A percentile compares a stretch with the other conserved stretches of the same genome.
Conservation (phyloP, 805 yeast genomes). For the Ogataea neopini region DNA sequence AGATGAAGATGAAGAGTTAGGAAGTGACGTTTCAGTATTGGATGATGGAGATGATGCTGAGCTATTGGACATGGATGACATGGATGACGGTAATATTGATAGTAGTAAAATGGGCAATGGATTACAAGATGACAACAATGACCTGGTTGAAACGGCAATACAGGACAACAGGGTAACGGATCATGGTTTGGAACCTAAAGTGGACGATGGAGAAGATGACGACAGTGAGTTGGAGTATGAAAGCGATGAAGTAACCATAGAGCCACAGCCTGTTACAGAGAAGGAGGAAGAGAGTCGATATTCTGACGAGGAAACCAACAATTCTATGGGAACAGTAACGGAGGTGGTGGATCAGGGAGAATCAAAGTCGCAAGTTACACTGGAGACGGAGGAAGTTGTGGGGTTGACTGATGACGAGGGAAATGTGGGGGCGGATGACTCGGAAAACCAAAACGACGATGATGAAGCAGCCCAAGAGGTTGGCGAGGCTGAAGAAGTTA, state of each 20-base stretch:
- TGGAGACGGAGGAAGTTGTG: conserved; percentile 14
- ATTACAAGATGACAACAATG: conserved; percentile 8
- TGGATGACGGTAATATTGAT: not conserved
- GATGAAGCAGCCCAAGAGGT: no score
- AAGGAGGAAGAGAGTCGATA: not conserved
- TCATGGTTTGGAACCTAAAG: not conserved
- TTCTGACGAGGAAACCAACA: not conserved
- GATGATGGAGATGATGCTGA: conserved; percentile 12
- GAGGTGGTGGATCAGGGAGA: no score
- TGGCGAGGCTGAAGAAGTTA: conserved; percentile 4
- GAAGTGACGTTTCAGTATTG: conserved; percentile 12
- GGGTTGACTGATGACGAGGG: conserved; percentile 14
- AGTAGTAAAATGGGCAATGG: not conserved
- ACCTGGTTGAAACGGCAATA: conserved; percentile 14
- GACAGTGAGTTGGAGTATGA: conserved; percentile 35
- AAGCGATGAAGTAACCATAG: conserved; percentile 30
- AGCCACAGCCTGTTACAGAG: conserved; percentile 10
- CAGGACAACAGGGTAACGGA: conserved; percentile 2
- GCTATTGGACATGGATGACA: conserved; percentile 4
- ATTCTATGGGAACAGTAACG: not conserved
- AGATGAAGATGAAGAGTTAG: conserved; percentile 16
- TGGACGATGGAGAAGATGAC: conserved; percentile 7
- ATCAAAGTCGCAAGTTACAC: conserved; percentile 3
- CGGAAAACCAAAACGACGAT: no score
- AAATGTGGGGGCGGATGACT: not conserved